Evolutionary conservation across 805 yeast species (phyloP), one percentile per base, ranked within the genome.

Genomic region (Saccharomycopsis capsularis): DNA sequence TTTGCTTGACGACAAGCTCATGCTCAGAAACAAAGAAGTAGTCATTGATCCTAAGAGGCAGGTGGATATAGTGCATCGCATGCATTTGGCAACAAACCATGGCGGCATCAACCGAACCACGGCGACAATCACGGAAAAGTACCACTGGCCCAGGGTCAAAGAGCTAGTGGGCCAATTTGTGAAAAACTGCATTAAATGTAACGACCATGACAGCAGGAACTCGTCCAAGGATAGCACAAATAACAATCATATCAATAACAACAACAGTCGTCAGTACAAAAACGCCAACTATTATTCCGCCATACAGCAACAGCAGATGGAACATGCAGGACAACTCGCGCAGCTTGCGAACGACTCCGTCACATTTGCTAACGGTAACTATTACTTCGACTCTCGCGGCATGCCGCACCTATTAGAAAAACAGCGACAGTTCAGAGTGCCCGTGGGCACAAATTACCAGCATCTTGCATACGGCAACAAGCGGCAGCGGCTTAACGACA

Each of bases 61-160:
- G 65, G 61, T 82, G 41, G 81, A 79, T 54, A 80, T 91, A 27
- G 86, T 90, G 30, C 73, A 78, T 6, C 83, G 81, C 40, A 67
- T 79, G 19, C 99, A 91, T 62, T 61, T 73, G 54, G 64, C 73
- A 19, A 50, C 53, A 4, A 76, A 74, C 40, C 99, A 91, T 61
- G 82, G 82, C 11, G 98, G 98, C 9, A 88, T 91, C 54, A 91
- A 91, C 66, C 86, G 82, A 59, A 82, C 95, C 1, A 89, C 96
- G 0, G 68, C 91, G 0, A 67, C 75, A 16, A 77, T 93, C 16
- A 77, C 90, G 1, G 93, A 85, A 54, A 76, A 77, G 56, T 91
- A 85, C 57, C 95, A 88, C 63, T 91, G 98, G 97, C 78, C 88
- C 1, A 76, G 95, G 45, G 85, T 91, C 55, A 90, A 93, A 64